Evolutionary conservation across 2,329 filamentous ascomycete species (phyloP), one percentile per base, ranked within the genome.

Genomic region (Ceratocystis alfenasii): DNA sequence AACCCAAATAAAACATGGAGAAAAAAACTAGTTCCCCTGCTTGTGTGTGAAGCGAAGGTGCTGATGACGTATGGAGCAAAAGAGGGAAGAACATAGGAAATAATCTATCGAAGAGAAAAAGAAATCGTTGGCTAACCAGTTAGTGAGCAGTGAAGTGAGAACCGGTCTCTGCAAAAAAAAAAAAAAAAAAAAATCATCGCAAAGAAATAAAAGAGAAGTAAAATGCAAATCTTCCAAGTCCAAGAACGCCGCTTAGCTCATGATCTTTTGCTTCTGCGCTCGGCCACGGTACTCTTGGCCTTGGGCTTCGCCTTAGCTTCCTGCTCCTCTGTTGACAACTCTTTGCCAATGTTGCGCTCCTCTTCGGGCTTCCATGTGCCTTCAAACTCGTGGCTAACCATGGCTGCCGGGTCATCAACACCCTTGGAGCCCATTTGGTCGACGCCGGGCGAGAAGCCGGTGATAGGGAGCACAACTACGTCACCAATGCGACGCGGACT

Each of bases 361-460:
- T 75, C 81, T 72, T 89, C 86, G 28, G 87, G 87, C 74, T 90
- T 90, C 87, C 87, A 90, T 2, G 86, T 87, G 95, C 93, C 94
- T 79, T 95, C 90, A 75, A 99, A 99, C 65, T 91, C 87, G 77
- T 99, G 94, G 77, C 94, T 92, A 68, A 99, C 94, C 79, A 95
- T 97, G 1, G 94, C 94, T 90, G 96, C 93, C 0, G 91, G 90
- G 74, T 97, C 88, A 70, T 96, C 90, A 53, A 86, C 82, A 69
- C 95, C 91, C 72, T 87, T 87, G 59, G 94, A 89, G 12, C 89
- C 89, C 91, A 96, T 97, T 74, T 96, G 91, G 71, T 86, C 83
- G 57, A 97, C 90, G 30, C 94, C 94, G 0, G 94, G 94, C 72
- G 91, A 96, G 79, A 99, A 99, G 75, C 91, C 93, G 5, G 94